Conservation (phyloP, 345 rosid species). For the Salix purpurea region DNA sequence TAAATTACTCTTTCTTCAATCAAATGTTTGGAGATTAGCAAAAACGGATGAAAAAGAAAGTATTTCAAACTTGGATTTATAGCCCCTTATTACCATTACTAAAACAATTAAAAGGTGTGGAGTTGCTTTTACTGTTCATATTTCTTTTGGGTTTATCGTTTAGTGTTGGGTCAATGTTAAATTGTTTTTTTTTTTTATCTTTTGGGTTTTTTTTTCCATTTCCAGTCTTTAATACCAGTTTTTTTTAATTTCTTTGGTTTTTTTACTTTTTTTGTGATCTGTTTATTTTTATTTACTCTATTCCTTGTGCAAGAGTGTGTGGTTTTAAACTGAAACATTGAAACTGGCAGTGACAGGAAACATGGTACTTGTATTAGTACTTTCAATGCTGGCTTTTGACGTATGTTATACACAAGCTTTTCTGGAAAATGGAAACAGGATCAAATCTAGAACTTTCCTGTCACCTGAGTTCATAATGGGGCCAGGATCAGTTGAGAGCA, state of each 20-base stretch:
- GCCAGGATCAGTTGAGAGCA: constrained; percentile 71
- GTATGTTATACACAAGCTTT: constrained; percentile 9
- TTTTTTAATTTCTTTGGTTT: too few relatives aligned
- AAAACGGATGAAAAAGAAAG: not conserved
- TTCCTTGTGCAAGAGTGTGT: not conserved
- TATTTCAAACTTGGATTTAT: not conserved
- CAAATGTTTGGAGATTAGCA: not conserved
- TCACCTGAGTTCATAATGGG: constrained; percentile 61
- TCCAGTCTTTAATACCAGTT: not conserved
- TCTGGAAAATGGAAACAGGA: constrained; percentile 21
- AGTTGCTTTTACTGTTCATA: not conserved
- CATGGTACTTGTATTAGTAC: not conserved
- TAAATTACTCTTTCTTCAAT: not conserved
- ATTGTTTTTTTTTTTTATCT: too few relatives aligned
- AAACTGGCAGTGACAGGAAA: not conserved
- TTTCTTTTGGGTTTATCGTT: too few relatives aligned
- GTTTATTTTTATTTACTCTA: not conserved
- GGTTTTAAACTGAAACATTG: not conserved
- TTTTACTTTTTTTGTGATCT: not conserved
- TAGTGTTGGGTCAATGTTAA: too few relatives aligned
- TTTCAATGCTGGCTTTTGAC: not conserved
- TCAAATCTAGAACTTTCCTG: constrained; percentile 46
- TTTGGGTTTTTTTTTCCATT: too few relatives aligned
- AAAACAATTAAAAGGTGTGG: not conserved
- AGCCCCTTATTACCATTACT: too few relatives aligned